Conservation (phyloP, 1,139 yeast species). For the Protomyces arabidopsidicola region DNA sequence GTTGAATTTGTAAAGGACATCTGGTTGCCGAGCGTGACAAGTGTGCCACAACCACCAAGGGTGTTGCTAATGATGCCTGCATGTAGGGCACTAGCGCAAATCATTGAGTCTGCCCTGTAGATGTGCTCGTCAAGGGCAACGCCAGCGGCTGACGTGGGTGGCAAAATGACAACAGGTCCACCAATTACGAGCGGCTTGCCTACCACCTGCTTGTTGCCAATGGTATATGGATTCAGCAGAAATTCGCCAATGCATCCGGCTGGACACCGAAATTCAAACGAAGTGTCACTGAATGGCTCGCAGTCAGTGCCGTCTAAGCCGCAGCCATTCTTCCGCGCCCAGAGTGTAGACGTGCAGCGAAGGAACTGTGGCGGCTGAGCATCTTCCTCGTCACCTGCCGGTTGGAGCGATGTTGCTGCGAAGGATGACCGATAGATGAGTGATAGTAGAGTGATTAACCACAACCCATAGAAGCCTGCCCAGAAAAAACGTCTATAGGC, state of each 20-base stretch:
- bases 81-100: slow-evolving; percentile 88
- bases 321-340: slow-evolving; percentile 54
- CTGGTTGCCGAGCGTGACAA: slow-evolving; percentile 57
- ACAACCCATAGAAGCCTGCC: slow-evolving; percentile 1
- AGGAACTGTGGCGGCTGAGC: slow-evolving; percentile 4
- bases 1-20: slow-evolving; percentile 46
- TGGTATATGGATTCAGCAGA: slow-evolving; percentile 72
- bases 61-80: slow-evolving; percentile 70
- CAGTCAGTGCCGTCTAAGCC: slow-evolving; percentile 67
- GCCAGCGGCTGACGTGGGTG: background rate
- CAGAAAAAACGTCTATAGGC: background rate
- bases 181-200: slow-evolving; percentile 74
- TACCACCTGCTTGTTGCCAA: slow-evolving; percentile 63
- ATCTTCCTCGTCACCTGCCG: background rate
- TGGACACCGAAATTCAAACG: slow-evolving; percentile 70
- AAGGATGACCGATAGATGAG: slow-evolving; percentile 20
- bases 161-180: slow-evolving; percentile 49
- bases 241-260: slow-evolving; percentile 78
- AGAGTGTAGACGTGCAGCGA: slow-evolving; percentile 14
- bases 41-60: slow-evolving; percentile 74
- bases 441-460: background rate
- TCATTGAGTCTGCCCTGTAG: slow-evolving; percentile 84
- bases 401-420: slow-evolving; percentile 3
- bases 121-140: background rate
- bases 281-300: slow-evolving; percentile 45